Evolutionary conservation across 2,329 filamentous ascomycete species (phyloP).

Genomic region (Arthrobotrys musiformis): DNA sequence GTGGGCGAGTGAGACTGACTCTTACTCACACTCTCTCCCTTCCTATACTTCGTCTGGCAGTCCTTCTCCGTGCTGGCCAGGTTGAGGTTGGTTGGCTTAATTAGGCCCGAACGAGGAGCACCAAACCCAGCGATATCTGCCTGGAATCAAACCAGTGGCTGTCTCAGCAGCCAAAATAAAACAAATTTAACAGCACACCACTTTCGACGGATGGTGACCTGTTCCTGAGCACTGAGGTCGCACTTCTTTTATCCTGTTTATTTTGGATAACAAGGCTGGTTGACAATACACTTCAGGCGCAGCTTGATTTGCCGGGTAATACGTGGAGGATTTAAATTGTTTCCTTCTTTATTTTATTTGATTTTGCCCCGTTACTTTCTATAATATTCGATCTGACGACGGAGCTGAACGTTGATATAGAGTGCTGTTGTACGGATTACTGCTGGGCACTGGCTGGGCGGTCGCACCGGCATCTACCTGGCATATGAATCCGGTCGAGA

Average conservation of each 20-base stretch:
- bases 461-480: conserved; percentile 32
- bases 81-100: conserved; percentile 11
- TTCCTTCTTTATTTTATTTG: neutral
- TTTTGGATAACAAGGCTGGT: conserved; percentile 15
- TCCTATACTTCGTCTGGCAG: neutral
- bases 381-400: conserved; percentile 14
- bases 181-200: conserved; percentile 31
- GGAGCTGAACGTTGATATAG: conserved; percentile 50
- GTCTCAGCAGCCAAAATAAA: conserved; percentile 21
- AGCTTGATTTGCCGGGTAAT: neutral
- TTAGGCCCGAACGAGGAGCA: conserved; percentile 32
- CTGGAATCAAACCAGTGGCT: conserved; percentile 13
- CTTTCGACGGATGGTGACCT: conserved; percentile 42
- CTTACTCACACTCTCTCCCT: neutral
- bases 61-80: neutral
- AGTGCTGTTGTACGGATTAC: conserved; percentile 37
- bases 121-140: conserved; percentile 15
- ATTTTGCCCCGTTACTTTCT: neutral
- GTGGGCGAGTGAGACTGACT: conserved; percentile 20
- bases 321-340: conserved; percentile 4
- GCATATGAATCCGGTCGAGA: conserved; percentile 16
- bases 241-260: conserved; percentile 10
- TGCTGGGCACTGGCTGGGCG: conserved; percentile 48
- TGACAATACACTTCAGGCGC: neutral
- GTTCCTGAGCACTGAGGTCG: conserved; percentile 4